Percentiles rank a stretch among this genome's conserved stretches.
Evolutionary conservation across 352 stramenopile genomes (phyloP).

Genomic region (Pythium oligandrum): DNA sequence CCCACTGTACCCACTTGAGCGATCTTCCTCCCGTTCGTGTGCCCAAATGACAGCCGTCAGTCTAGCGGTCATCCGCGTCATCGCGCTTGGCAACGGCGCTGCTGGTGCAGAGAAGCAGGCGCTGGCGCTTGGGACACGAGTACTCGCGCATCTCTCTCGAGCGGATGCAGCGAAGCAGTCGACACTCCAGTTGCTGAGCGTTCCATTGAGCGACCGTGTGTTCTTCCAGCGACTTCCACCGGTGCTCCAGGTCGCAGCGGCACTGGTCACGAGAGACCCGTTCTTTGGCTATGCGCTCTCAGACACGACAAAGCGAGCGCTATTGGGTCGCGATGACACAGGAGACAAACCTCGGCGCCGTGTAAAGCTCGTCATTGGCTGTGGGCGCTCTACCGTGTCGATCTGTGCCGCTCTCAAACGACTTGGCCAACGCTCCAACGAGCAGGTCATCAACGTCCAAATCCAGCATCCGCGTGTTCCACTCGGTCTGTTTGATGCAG

Average conservation of each 20-base stretch:
- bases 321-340: constrained; percentile 4
- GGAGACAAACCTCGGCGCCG: constrained; percentile 1
- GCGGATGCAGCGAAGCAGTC: constrained; percentile 1
- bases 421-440: constrained; percentile 3
- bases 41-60: neutral
- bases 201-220: neutral
- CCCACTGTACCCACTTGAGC: neutral
- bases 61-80: constrained; percentile 21
- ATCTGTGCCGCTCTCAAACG: constrained; percentile 53
- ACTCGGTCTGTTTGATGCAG: constrained; percentile 51
- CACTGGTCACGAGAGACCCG: constrained; percentile 28
- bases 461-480: constrained; percentile 68
- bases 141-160: constrained; percentile 17
- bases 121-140: constrained; percentile 38
- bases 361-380: constrained; percentile 56
- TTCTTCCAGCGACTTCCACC: constrained; percentile 39
- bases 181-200: no score
- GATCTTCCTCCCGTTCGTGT: neutral
- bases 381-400: constrained; percentile 57
- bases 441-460: constrained; percentile 56
- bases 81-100: constrained; percentile 69
- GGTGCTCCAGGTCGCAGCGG: constrained; percentile 30
- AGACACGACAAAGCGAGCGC: neutral
- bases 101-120: constrained; percentile 77
- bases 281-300: constrained; percentile 43